phyloP scores from a whole-genome alignment of 2,329 filamentous ascomycete species.

The Microdochium nivale region DNA sequence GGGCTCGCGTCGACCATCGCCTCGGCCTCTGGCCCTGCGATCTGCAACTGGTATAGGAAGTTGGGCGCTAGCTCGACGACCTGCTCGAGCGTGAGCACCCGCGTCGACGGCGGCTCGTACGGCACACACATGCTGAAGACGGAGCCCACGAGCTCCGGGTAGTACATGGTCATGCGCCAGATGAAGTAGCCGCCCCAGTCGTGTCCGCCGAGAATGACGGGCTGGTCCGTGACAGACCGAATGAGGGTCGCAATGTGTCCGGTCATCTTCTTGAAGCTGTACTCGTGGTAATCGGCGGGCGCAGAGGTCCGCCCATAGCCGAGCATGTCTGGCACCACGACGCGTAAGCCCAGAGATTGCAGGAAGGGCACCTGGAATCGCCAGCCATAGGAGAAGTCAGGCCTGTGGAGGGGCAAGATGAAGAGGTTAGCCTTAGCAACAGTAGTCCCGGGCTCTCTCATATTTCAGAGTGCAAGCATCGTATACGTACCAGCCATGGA shows the following conservation, averaged over 20 bases:
- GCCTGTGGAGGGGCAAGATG: too few species aligned
- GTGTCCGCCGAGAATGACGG: constrained; percentile 79
- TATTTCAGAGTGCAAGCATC: background rate
- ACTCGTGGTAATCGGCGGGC: constrained; percentile 52
- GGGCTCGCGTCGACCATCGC: constrained; percentile 39
- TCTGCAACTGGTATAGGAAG: constrained; percentile 79
- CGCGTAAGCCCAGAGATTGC: constrained; percentile 61
- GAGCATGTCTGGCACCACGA: constrained; percentile 78
- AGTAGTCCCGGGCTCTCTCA: too few species aligned
- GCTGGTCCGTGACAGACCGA: constrained; percentile 36
- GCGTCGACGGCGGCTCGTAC: constrained; percentile 45
- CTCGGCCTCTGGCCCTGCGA: constrained; percentile 61
- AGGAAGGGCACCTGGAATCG: constrained; percentile 79
- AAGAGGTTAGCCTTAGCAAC: background rate
- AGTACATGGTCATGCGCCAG: constrained; percentile 66
- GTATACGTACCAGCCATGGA: constrained; percentile 21
- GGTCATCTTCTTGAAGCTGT: constrained; percentile 63
- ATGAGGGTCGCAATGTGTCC: constrained; percentile 70
- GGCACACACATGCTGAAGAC: constrained; percentile 79
- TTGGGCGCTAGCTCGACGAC: constrained; percentile 53
- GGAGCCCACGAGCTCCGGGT: constrained; percentile 63
- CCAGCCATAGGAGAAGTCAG: constrained; percentile 80
- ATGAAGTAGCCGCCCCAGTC: constrained; percentile 83
- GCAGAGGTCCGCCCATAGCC: constrained; percentile 75
- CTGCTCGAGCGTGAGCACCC: constrained; percentile 49